Evolutionary conservation across 1,284 basidiomycete genomes (phyloP), one percentile per base, ranked within the genome.

Genomic region (Leccinum subfulvum): DNA sequence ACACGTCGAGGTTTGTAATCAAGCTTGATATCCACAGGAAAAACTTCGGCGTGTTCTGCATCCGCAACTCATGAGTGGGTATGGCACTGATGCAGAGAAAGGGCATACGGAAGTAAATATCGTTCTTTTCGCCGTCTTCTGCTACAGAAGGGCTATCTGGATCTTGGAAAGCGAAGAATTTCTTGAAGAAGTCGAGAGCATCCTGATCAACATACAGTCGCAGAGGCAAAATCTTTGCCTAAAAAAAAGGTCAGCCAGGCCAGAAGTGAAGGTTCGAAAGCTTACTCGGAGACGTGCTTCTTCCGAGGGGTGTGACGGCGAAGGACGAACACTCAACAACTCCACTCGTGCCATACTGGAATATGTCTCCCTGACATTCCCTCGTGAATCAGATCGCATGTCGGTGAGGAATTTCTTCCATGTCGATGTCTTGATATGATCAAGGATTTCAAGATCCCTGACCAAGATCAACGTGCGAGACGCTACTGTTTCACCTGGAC

Each of bases 1-100:
- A 99, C 95, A 4, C 96, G 88, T 64, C 98, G 94, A 55, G 97
- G 97, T 76, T 99, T 99, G 77, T 99, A 99, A 75, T 99, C 97
- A 9, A 99, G 81, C 78, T 98, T 98, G 68, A 99, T 80, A 71
- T 91, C 89, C 23, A 94, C 83, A 0, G 97, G 94, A 73, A 96
- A 92, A 44, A 97, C 85, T 71, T 97, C 95, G 3, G 92, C 94
- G 67, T 91, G 86, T 75, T 95, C 92, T 94, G 67, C 8, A 41
- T 37, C n/a, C 44, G 63, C 37, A 35, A 33, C 8, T 57, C 26
- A 18, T 70, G 28, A 54, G 26, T 23, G 11, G 53, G 37, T 5
- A 47, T 59, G 56, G 44, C 26, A 54, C 4, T 54, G n/a, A 49
- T 28, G 21, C 7, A 35, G 44, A 58, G 23, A 63, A 37, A 57